Conservation (phyloP, 202 grass and related monocot genomes). For the Panicum virgatum region DNA sequence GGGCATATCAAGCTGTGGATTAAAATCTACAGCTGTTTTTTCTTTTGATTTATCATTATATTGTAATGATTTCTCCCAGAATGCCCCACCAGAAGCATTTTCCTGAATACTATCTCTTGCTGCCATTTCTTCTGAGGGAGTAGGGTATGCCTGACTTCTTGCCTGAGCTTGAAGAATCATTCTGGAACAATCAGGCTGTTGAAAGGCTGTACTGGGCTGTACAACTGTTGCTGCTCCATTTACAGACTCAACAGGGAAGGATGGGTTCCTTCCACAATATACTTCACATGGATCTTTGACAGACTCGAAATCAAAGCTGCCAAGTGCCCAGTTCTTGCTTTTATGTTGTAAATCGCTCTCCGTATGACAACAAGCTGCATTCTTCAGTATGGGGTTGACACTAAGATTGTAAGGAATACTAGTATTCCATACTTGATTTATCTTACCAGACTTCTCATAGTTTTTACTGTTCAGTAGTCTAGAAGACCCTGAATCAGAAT, state of each 20-base stretch:
- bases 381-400: conserved; percentile 71
- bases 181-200: conserved; percentile 33
- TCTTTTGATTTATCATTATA: conserved; percentile 56
- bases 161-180: conserved; percentile 43
- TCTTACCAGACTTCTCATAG: conserved; percentile 30
- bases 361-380: conserved; percentile 34
- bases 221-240: conserved; percentile 37
- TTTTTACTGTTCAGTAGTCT: conserved; percentile 32
- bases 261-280: conserved; percentile 47
- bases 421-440: conserved; percentile 46
- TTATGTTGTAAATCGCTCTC: conserved; percentile 37
- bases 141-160: conserved; percentile 42
- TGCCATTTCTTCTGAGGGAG: conserved; percentile 46
- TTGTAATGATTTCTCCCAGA: conserved; percentile 69
- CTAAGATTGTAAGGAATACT: conserved; percentile 63
- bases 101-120: conserved; percentile 32
- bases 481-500: conserved; percentile 41
- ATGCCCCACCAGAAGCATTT: conserved; percentile 62
- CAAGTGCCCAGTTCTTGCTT: conserved; percentile 47
- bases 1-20: conserved; percentile 72
- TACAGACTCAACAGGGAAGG: conserved; percentile 38
- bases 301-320: conserved; percentile 74
- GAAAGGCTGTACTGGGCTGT: conserved; percentile 26
- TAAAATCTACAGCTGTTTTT: conserved; percentile 38
- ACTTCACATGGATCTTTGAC: conserved; percentile 72